Percentiles rank a stretch among this genome's conserved stretches.
Conservation (phyloP, 23 red algal genomes). For the Gracilariopsis chorda region DNA sequence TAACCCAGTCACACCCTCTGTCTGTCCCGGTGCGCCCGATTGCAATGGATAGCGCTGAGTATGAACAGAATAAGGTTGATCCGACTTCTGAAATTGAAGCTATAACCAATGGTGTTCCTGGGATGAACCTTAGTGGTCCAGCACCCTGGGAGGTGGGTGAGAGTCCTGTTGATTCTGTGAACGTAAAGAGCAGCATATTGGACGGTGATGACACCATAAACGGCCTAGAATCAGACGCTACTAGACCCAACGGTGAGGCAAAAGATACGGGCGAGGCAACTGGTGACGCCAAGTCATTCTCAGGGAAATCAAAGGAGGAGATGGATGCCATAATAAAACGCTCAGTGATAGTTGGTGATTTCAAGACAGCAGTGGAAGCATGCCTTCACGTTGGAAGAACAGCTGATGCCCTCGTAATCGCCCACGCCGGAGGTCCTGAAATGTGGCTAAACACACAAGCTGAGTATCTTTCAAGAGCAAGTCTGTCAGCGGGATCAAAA, state of each 20-base stretch:
- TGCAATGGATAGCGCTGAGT: not conserved
- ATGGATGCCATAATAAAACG: constrained; percentile 52
- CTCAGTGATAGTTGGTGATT: constrained; percentile 72
- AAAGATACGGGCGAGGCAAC: constrained; percentile 4
- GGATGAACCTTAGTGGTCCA: constrained; percentile 50
- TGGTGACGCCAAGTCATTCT: constrained; percentile 23
- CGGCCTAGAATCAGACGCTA: not conserved
- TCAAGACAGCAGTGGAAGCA: constrained; percentile 69
- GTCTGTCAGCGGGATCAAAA: constrained; percentile 19
- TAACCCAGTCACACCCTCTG: constrained; percentile 31
- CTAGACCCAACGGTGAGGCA: constrained; percentile 11
- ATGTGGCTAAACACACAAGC: constrained; percentile 63
- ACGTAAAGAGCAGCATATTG: constrained; percentile 45
- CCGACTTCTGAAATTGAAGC: not conserved
- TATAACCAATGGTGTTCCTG: constrained; percentile 16
- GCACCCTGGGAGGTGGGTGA: constrained; percentile 83
- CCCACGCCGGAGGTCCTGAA: constrained; percentile 67
- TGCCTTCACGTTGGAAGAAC: constrained; percentile 47
- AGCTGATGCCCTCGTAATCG: constrained; percentile 88
- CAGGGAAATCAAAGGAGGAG: constrained; percentile 5
- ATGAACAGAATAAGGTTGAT: constrained; percentile 22
- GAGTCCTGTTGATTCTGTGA: constrained; percentile 7
- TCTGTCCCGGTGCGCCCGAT: constrained; percentile 35
- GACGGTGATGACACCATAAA: constrained; percentile 45
- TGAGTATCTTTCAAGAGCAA: constrained; percentile 49